A percentile compares a stretch with the other conserved stretches of the same genome.
phyloP scores from a whole-genome alignment of 2,329 filamentous ascomycete species.

The Fusarium falciforme region DNA sequence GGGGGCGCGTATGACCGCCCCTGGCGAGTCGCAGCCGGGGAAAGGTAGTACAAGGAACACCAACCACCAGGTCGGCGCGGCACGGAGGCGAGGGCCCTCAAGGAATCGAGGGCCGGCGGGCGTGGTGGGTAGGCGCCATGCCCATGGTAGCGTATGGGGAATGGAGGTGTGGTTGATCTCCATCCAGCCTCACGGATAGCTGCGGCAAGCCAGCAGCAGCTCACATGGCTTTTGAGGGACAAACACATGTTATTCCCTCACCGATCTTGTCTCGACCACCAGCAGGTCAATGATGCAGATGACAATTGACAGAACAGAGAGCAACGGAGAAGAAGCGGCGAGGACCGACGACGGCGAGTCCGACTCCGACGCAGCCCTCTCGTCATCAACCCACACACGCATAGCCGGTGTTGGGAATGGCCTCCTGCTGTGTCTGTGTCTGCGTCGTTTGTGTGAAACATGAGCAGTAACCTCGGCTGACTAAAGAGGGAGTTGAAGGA shows the following conservation, averaged over 20 bases:
- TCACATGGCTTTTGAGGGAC: conserved; percentile 20
- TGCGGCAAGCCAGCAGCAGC: conserved; percentile 5
- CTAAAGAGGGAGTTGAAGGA: neutral
- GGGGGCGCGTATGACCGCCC: conserved; percentile 26
- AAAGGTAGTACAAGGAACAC: conserved; percentile 4
- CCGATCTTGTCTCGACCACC: conserved; percentile 6
- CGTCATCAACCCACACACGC: conserved; percentile 4
- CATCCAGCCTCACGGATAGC: conserved; percentile 9
- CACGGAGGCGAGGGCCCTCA: conserved; percentile 15
- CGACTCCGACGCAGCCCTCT: conserved; percentile 7
- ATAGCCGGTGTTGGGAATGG: neutral
- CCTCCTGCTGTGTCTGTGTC: neutral
- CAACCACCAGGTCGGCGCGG: conserved; percentile 11
- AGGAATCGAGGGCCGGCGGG: conserved; percentile 24
- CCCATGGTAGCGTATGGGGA: conserved; percentile 12
- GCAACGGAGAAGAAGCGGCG: neutral
- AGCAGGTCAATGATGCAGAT: conserved; percentile 18
- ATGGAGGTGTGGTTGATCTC: conserved; percentile 20
- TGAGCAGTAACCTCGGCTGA: neutral
- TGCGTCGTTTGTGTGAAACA: neutral
- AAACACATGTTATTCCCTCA: conserved; percentile 6
- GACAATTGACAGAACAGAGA: neutral
- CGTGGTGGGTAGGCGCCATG: conserved; percentile 15
- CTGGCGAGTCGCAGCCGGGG: conserved; percentile 30
- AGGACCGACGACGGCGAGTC: conserved; percentile 8